Evolutionary conservation across 148 eudicot species (phyloP).

Genomic region (Silene latifolia): DNA sequence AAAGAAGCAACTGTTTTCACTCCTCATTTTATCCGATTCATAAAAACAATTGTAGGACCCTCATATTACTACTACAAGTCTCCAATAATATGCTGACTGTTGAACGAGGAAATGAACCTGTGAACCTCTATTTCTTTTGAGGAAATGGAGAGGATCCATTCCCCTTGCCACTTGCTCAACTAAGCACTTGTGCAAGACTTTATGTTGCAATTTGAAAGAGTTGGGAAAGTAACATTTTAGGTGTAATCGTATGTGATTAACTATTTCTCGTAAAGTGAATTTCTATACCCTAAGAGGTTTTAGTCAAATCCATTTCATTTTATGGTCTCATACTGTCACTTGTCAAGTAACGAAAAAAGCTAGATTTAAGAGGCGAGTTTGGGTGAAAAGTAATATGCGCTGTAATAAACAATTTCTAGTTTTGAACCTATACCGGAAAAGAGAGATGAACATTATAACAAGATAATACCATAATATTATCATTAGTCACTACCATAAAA

Average conservation of each 20-base stretch:
- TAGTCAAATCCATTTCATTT: neutral
- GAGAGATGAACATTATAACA: neutral
- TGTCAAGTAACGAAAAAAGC: neutral
- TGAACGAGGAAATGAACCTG: too few relatives aligned
- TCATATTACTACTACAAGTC: neutral
- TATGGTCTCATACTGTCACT: neutral
- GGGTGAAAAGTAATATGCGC: neutral
- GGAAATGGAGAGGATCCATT: too few relatives aligned
- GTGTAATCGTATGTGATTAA: neutral
- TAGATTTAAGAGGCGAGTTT: neutral
- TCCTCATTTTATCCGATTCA: neutral
- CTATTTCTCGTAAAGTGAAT: neutral
- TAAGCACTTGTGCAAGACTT: too few relatives aligned
- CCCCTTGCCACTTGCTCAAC: too few relatives aligned
- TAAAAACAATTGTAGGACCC: neutral
- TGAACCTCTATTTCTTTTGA: too few relatives aligned
- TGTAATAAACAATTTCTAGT: neutral
- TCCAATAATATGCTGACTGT: neutral
- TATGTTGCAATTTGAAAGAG: neutral
- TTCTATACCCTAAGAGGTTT: neutral
- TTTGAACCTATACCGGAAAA: neutral
- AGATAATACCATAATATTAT: neutral
- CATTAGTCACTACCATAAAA: slow-evolving; percentile 2
- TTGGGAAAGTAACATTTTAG: neutral
- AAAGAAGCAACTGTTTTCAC: neutral